Base-by-base conservation (phyloP, 768 basidiomycete species). In the Boletellus ananiceps region DNA sequence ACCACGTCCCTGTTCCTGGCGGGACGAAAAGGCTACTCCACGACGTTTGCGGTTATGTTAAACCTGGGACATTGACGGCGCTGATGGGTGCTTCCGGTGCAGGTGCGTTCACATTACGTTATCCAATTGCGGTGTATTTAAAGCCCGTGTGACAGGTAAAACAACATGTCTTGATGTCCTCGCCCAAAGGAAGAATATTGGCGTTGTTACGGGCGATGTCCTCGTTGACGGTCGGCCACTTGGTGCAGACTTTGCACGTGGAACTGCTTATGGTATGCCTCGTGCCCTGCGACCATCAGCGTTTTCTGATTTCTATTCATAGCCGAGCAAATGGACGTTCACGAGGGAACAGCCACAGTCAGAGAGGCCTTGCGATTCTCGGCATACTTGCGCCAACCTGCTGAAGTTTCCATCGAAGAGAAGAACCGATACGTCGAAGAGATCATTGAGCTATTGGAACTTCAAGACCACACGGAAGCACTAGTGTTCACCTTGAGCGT, bases 1-100 rank as follows among this genome's bases (percentile, higher is more conserved):
- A 93, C 58, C 74, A 78, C 57, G 84, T 92, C 0, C 88, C 86
- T 1, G 78, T 84, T 0, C 73, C 80, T 1, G 76, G 76, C 21
- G 86, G 85, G 8, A 74, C 72, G 13, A 74, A 70, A 8, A 75
- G 80, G 37, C 72, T 93, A 9, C 76, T 93, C 33, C 80, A 90
- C 57, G 82, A 89, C 55, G 80, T 93, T 15, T 78, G 74, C 53
- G 90, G 90, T 0, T 92, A 83, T 60, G 86, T 90, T 37, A 85
- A 84, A 57, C 92, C 92, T 9, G 92, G 90, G 3, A 89, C 83
- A n/a, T 66, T 93, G 52, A 92, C 91, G 0, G 92, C 90, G 1
- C 74, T 94, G 9, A 91, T 94, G 89, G 91, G 91, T 52, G 85
- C 85, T 13, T 84, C 83, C 50, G 88, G 88, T 45, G 87, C 87